Conservation (phyloP, 352 stramenopile species). For the Saprolegnia diclina region DNA sequence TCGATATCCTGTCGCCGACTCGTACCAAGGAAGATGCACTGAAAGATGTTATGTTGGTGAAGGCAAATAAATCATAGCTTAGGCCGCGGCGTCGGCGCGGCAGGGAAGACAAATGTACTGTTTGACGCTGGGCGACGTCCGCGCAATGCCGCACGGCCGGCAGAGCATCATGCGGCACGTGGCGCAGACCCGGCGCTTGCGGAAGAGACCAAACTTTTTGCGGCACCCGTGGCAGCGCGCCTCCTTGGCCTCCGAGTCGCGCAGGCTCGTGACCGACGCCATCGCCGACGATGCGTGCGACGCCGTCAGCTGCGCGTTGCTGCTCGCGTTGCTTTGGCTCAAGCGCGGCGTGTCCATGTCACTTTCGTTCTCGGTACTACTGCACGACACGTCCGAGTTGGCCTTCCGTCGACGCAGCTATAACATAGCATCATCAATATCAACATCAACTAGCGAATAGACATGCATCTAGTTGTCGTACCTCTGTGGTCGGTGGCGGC, state of each 20-base stretch:
- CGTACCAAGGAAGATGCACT: too few species aligned
- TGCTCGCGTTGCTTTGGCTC: not conserved
- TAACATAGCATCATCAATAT: too few species aligned
- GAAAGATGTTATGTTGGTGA: not conserved
- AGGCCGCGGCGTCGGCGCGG: not conserved
- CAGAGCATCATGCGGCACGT: slow-evolving; percentile 51
- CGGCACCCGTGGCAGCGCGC: slow-evolving; percentile 40
- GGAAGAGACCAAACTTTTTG: slow-evolving; percentile 64
- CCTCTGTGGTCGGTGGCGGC: not conserved
- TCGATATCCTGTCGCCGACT: too few species aligned
- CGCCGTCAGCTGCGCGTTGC: not conserved
- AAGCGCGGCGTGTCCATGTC: not conserved
- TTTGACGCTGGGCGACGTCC: not conserved
- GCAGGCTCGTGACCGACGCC: not conserved
- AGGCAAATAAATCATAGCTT: too few species aligned
- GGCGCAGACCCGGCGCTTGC: slow-evolving; percentile 47
- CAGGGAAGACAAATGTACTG: not conserved
- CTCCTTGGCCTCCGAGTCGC: not conserved
- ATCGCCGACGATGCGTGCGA: not conserved
- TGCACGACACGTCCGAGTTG: not conserved
- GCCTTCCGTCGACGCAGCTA: not conserved
- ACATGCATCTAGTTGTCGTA: not conserved
- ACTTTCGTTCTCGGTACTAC: slow-evolving; percentile 19
- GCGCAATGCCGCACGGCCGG: slow-evolving; percentile 44
- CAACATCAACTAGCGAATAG: too few species aligned